Evolutionary conservation across 1,284 basidiomycete species (phyloP).

Genomic region (Fomitopsis schrenkii): DNA sequence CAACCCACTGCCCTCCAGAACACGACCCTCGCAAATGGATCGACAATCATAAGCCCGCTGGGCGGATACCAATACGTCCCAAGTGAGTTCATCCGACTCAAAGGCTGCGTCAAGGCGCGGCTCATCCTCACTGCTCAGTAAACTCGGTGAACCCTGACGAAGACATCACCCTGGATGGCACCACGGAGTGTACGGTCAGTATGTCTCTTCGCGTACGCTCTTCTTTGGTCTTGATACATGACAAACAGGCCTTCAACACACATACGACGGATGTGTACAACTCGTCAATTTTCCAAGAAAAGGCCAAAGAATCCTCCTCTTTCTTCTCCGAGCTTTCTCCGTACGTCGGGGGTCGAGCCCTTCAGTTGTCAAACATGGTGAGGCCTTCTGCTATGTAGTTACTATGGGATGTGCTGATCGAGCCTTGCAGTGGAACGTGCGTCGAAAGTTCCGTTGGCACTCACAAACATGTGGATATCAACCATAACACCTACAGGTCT

Average conservation of each 20-base stretch:
- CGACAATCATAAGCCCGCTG: conserved; percentile 40
- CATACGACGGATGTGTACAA: conserved; percentile 28
- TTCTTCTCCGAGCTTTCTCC: conserved; percentile 38
- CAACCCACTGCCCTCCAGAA: conserved; percentile 32
- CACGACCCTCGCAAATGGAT: conserved; percentile 44
- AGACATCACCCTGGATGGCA: conserved; percentile 42
- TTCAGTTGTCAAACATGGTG: conserved; percentile 40
- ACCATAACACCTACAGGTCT: conserved; percentile 30
- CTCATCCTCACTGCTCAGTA: conserved; percentile 19
- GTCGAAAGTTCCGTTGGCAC: background rate
- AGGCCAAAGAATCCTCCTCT: conserved; percentile 26
- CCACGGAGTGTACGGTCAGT: conserved; percentile 37
- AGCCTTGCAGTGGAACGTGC: conserved; percentile 32
- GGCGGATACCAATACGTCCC: conserved; percentile 61
- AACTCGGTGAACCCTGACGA: conserved; percentile 42
- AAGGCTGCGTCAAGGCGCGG: background rate
- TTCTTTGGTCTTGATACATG: background rate
- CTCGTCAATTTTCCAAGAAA: conserved; percentile 33
- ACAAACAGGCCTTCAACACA: conserved; percentile 25
- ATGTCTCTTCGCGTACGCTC: conserved; percentile 7
- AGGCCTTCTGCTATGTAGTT: conserved; percentile 1
- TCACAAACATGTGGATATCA: background rate
- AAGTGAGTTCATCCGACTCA: conserved; percentile 34
- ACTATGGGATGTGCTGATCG: no score
- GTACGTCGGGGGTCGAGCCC: conserved; percentile 37